Base-by-base conservation (phyloP, 1,139 yeast species). In the Diutina sp. region DNA sequence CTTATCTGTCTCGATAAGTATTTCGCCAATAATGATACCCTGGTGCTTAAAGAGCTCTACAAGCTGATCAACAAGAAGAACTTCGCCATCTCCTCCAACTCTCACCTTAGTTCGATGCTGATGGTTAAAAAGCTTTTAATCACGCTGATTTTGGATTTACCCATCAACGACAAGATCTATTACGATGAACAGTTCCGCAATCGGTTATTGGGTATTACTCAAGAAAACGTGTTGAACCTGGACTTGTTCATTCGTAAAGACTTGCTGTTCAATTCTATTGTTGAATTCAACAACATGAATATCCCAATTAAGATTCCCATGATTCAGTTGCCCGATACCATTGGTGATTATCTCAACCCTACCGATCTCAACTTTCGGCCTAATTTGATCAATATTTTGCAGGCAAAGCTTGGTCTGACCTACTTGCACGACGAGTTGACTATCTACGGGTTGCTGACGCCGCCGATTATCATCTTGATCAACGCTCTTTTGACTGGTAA, bases 401-500 rank as follows among this genome's bases (percentile, higher is more conserved):
- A 66, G 54, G 69, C 77, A 6, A 70, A 69, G 56, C 32, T 50
- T 55, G 68, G 68, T 3, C 64, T 75, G 0, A 60, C 63, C 1
- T 62, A 66, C 56, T 66, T 67, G 58, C 68, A 71, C 60, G 69
- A 69, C 59, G 80, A 76, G 58, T 66, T 77, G 58, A 74, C 80
- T 3, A 77, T 80, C 14, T 82, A 80, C 66, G 87, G 87, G 0
- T 66, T 78, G 14, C 76, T 73, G 56, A 83, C 87, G 0, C 87
- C 87, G 1, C 80, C 85, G 1, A 73, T 83, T 7, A 74, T 83
- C 38, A 67, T 47, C 7, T 70, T 83, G 56, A 78, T 83, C 51
- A 79, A 81, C 62, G 85, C 85, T 1, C 66, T 83, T 50, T 68
- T 83, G 56, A 80, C 86, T 0, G 85, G 84, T 35, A 82, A 82